Evolutionary conservation across 345 rosid genomes (phyloP), one percentile per base, ranked within the genome.

Genomic region (Odontarrhena argentea): DNA sequence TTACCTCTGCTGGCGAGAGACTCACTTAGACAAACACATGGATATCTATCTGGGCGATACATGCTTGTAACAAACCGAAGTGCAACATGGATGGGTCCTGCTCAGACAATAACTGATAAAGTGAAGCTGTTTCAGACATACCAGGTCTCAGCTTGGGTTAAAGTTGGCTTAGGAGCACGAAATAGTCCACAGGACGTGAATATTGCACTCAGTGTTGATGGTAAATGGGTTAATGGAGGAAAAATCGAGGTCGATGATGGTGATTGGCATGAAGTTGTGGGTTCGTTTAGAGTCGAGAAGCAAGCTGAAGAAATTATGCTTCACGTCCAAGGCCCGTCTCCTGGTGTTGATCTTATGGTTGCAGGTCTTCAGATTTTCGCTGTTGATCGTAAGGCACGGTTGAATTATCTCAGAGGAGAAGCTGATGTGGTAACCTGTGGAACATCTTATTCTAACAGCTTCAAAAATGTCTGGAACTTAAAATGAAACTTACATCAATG

Each of bases 1-100:
- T 76, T 88, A 58, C 97, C 99, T 63, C 89, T 93, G 8, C 67
- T 86, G 86, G 97, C 93, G 2, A 87, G 88, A 73, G 86, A 82
- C 56, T 84, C 96, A 55, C 88, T 91, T 47, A 91, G 85, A 61
- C 67, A 68, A 67, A 76, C 76, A 56, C 77, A 86, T 57, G 86
- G 43, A 48, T 86, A 93, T 65, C 78, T 91, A 36, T 84, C 95
- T 9, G 97, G 96, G 48, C 85, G 77, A 57, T 84, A 74, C 78
- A 84, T 94, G 65, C 77, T 81, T 15, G 92, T 81, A 32, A 83
- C 92, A 22, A 86, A 83, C 65, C 86, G 99, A 43, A 83, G 88
- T 8, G 88, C 75, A 73, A 91, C 75, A 70, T 91, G 97, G 99
- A 94, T 91, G 97, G 99, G 99, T 41, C 99, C 99, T 57, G 92